phyloP scores from a whole-genome alignment of 352 stramenopile genomes.

The Pythium scleroteichum region DNA sequence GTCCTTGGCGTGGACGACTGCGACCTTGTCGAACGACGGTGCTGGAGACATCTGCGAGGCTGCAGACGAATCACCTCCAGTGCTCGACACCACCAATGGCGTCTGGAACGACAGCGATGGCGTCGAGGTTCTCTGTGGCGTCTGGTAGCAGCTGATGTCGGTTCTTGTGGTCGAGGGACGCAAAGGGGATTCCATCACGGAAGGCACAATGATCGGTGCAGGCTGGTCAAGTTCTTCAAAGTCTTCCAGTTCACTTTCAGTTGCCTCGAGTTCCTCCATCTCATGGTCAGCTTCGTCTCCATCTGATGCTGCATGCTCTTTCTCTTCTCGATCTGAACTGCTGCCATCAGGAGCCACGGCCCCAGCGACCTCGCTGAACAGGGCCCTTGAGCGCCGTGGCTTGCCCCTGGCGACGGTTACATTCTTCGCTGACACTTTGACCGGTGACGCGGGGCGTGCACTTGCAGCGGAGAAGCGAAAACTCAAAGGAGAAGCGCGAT shows the following conservation, averaged over 20 bases:
- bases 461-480: slow-evolving; percentile 45
- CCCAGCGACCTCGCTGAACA: slow-evolving; percentile 18
- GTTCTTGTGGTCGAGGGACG: background rate
- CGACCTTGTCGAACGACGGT: slow-evolving; percentile 63
- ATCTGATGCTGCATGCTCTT: background rate
- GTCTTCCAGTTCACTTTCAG: slow-evolving; percentile 3
- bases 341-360: slow-evolving; percentile 12
- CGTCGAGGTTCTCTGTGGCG: slow-evolving; percentile 11
- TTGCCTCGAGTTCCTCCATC: background rate
- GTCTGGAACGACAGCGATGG: slow-evolving; percentile 34
- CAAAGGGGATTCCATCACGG: no score
- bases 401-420: background rate
- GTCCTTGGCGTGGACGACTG: slow-evolving; percentile 46
- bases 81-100: background rate
- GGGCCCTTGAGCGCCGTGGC: slow-evolving; percentile 10
- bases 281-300: background rate
- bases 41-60: slow-evolving; percentile 43
- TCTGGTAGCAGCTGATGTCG: slow-evolving; percentile 3
- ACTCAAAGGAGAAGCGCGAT: slow-evolving; percentile 35
- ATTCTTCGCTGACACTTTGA: slow-evolving; percentile 3
- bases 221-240: slow-evolving; percentile 2
- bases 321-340: background rate
- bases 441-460: slow-evolving; percentile 2
- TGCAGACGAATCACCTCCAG: slow-evolving; percentile 19
- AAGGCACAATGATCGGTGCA: no score